Evolutionary conservation across 305 asterid genomes (phyloP), one percentile per base, ranked within the genome.

Genomic region (Fraxinus floribunda): DNA sequence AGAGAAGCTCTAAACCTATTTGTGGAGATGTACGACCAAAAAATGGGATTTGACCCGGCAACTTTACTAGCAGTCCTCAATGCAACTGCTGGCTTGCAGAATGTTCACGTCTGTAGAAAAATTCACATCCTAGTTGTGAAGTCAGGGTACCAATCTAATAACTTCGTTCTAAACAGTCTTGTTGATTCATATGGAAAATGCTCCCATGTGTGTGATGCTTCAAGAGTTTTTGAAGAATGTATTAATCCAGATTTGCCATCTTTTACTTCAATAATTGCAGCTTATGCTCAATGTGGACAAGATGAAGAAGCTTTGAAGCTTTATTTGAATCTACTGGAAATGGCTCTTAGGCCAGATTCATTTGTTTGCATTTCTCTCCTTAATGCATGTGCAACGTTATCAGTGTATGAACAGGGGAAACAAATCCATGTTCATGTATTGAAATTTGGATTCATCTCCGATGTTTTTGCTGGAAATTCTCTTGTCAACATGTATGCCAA

Each of bases 401-500:
- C 98, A 55, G 97, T 95, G 3, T 94, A 91, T 10, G 98, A 93
- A 84, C 97, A 91, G 75, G 99, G 99, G 78, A 95, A 95, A 90
- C 98, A 91, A 91, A 88, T 95, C 41, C 97, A 94, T 82, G 97
- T 84, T 68, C 98, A 94, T 78, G 90, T 87, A 71, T 83, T 92
- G 90, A 93, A 95, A 76, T 80, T 90, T 34, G 97, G 98, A 79
- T 93, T 92, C 79, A 88, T 88, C 81, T 88, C 87, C 0, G 97
- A 95, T 89, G 86, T 85, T 79, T 95, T 94, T 89, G 88, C 99
- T 13, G 96, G 97, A 66, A 95, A 95, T 86, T 94, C 97, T 75
- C 95, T 95, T 22, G 94, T 95, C 16, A 92, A 95, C 89, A 94
- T 95, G 99, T 95, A 94, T 81, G 97, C 99, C n/a, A 95, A 94